A percentile compares a stretch with the other conserved stretches of the same genome.
Conservation (phyloP, 176 grass and related monocot species). For the maize (Zea mays) region DNA sequence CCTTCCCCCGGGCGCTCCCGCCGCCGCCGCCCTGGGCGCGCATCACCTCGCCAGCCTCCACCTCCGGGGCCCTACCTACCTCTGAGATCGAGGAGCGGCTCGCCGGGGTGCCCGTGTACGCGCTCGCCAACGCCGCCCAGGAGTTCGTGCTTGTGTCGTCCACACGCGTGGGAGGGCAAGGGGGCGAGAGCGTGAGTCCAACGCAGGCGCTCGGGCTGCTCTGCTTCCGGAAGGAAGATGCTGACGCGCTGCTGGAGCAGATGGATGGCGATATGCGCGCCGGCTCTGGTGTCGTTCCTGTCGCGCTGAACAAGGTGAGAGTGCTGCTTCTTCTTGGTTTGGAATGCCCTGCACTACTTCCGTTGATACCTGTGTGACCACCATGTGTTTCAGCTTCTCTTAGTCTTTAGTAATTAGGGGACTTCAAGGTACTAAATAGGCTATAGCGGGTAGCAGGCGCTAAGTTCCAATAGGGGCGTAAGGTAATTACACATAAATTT, state of each 20-base stretch:
- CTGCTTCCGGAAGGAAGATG: conserved; percentile 66
- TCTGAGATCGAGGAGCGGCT: conserved; percentile 64
- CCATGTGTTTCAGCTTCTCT: neutral
- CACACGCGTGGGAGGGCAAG: neutral
- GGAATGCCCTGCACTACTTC: neutral
- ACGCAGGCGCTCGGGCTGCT: conserved; percentile 55
- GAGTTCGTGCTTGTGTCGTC: conserved; percentile 72
- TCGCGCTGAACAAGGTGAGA: conserved; percentile 69
- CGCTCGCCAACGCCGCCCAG: conserved; percentile 62
- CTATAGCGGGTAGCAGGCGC: no score
- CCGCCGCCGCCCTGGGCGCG: conserved; percentile 21
- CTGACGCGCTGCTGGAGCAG: conserved; percentile 56
- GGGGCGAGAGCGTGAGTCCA: neutral
- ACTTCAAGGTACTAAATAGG: no score
- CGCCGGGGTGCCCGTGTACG: conserved; percentile 72
- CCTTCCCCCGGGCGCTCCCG: neutral
- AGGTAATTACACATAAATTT: no score
- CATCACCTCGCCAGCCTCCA: neutral
- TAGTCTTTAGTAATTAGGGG: neutral
- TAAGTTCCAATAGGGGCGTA: no score
- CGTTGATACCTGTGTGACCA: neutral
- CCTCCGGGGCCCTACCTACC: conserved; percentile 4
- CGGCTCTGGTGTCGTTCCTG: conserved; percentile 60
- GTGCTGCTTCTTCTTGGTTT: neutral
- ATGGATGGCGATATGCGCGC: conserved; percentile 58